These are phyloP conservation scores for Pichia cephalocereana DNA, from an alignment of 805 yeast species.

Conservation along the genomic window DNA sequence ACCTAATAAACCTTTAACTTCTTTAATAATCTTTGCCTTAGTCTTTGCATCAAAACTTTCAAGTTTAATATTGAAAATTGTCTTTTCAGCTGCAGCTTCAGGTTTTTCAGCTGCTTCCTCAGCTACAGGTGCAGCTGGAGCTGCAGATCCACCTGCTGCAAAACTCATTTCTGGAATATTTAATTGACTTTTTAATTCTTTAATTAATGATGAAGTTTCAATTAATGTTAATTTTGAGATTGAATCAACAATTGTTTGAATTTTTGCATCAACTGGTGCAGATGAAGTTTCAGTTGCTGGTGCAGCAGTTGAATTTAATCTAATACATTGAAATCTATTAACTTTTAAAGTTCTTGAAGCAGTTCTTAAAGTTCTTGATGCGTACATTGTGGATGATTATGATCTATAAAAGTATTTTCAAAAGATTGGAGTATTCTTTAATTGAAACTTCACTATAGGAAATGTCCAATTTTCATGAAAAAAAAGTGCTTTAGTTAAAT, in stretches of 20 bases:
- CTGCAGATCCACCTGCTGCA: slow-evolving; percentile 59
- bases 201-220: slow-evolving; percentile 83
- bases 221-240: slow-evolving; percentile 84
- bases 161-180: slow-evolving; percentile 91
- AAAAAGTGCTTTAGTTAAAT: too few relatives aligned
- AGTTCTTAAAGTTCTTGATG: slow-evolving; percentile 9
- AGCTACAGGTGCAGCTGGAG: slow-evolving; percentile 52
- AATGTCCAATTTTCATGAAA: too few relatives aligned
- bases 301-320: slow-evolving; percentile 34
- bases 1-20: slow-evolving; percentile 85
- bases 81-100: slow-evolving; percentile 84
- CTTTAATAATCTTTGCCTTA: slow-evolving; percentile 96
- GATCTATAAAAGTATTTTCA: too few relatives aligned
- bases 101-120: slow-evolving; percentile 67
- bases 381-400: not conserved
- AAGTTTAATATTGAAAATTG: slow-evolving; percentile 84
- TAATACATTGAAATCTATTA: not conserved
- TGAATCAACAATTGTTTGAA: slow-evolving; percentile 77
- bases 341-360: not conserved
- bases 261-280: slow-evolving; percentile 74
- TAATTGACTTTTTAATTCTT: slow-evolving; percentile 69
- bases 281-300: slow-evolving; percentile 31
- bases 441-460: too few relatives aligned
- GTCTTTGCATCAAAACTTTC: slow-evolving; percentile 91
- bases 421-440: not conserved